phyloP scores from a whole-genome alignment of 2,329 filamentous ascomycete species.

The Fusarium sp. region DNA sequence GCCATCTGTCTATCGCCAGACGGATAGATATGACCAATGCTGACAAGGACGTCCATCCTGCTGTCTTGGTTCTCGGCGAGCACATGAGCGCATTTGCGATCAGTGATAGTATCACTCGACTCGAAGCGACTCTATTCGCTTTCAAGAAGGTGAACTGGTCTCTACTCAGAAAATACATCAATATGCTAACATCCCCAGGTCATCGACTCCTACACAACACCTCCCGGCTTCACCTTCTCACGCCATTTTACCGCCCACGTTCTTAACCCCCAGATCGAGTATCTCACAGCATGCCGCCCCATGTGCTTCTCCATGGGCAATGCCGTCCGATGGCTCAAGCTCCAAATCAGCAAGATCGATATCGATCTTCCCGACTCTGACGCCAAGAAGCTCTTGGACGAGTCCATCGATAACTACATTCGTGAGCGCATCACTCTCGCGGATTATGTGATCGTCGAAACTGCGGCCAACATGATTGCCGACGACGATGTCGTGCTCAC shows the following conservation, averaged over 20 bases:
- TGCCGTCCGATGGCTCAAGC: constrained; percentile 93
- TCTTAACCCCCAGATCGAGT: constrained; percentile 95
- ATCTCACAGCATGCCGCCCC: constrained; percentile 91
- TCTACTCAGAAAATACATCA: not conserved
- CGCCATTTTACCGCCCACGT: constrained; percentile 92
- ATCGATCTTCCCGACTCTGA: constrained; percentile 85
- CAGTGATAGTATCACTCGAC: constrained; percentile 88
- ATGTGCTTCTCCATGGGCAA: constrained; percentile 98
- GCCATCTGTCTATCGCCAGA: constrained; percentile 80
- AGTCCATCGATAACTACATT: constrained; percentile 90
- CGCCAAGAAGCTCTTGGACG: constrained; percentile 82
- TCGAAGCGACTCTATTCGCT: constrained; percentile 87
- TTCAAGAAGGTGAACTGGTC: constrained; percentile 79
- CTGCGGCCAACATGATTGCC: constrained; percentile 80
- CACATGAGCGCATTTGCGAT: constrained; percentile 92
- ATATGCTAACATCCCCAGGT: constrained; percentile 66
- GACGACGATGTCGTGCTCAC: constrained; percentile 87
- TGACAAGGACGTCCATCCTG: constrained; percentile 86
- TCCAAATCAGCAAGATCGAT: constrained; percentile 90
- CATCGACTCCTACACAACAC: constrained; percentile 92
- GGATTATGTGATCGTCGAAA: constrained; percentile 85
- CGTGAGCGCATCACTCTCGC: constrained; percentile 90
- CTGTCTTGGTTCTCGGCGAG: constrained; percentile 85
- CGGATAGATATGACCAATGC: constrained; percentile 68
- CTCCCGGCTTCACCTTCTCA: constrained; percentile 84